Evolutionary conservation across 306 rosid species (phyloP).

Genomic region (Malus sylvestris): DNA sequence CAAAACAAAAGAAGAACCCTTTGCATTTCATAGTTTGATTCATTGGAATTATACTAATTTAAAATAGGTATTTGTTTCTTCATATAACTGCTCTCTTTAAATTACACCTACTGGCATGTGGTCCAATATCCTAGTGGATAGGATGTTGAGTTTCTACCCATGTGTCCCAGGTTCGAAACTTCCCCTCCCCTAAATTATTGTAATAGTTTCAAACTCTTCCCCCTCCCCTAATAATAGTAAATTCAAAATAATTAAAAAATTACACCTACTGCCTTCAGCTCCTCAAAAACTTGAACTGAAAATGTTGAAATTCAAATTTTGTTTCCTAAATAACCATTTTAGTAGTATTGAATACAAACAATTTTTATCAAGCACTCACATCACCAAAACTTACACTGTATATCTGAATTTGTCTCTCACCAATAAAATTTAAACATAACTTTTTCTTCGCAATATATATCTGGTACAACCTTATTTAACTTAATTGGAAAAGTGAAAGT

Average conservation of each 20-base stretch:
- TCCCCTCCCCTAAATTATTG: too few relatives aligned
- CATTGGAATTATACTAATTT: neutral
- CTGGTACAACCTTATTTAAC: neutral
- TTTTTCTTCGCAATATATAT: neutral
- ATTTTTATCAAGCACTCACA: neutral
- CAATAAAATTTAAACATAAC: neutral
- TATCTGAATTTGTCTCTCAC: neutral
- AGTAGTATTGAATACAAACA: neutral
- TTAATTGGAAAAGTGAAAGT: slow-evolving; percentile 9
- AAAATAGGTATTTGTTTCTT: neutral
- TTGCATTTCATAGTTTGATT: neutral
- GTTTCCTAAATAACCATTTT: neutral
- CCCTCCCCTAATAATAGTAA: too few relatives aligned
- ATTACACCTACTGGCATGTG: too few relatives aligned
- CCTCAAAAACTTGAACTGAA: neutral
- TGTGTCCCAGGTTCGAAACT: too few relatives aligned
- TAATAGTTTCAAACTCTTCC: too few relatives aligned
- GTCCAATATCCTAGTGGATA: too few relatives aligned
- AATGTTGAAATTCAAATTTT: neutral
- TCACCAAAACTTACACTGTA: neutral
- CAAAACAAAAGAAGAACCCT: neutral
- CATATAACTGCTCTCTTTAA: neutral
- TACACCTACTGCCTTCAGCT: neutral
- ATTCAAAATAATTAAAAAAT: too few relatives aligned
- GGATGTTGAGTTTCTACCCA: too few relatives aligned